Conservation (phyloP, 78 protist genomes). For the Andalucia godoyi region DNA sequence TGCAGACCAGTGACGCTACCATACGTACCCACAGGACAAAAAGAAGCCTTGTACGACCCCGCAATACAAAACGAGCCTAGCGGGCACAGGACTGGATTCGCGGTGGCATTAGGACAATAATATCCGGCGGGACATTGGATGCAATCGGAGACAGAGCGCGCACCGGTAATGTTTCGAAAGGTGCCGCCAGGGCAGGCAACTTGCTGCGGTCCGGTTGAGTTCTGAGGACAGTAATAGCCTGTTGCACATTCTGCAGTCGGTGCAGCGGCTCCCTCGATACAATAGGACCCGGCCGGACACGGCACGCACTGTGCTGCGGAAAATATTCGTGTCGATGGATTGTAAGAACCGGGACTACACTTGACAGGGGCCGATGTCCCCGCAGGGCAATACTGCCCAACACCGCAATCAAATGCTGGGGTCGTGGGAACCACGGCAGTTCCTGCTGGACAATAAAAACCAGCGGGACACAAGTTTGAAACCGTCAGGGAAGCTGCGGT, state of each 20-base stretch:
- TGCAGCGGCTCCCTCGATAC: neutral
- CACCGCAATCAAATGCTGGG: neutral
- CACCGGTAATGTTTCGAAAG: neutral
- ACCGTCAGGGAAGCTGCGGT: neutral
- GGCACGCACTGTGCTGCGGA: neutral
- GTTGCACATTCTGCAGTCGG: slow-evolving; percentile 9
- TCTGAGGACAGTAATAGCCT: slow-evolving; percentile 31
- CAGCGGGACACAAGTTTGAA: slow-evolving; percentile 16
- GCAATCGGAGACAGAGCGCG: slow-evolving; percentile 1
- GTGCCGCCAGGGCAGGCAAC: neutral
- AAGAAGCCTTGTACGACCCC: neutral
- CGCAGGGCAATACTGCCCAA: slow-evolving; percentile 14
- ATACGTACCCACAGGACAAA: slow-evolving; percentile 24
- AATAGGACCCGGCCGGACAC: neutral
- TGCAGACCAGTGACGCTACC: too few species aligned
- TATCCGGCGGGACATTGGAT: slow-evolving; percentile 30
- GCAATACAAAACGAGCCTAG: slow-evolving; percentile 1
- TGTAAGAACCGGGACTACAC: slow-evolving; percentile 7
- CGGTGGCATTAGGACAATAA: slow-evolving; percentile 13
- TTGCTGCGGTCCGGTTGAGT: neutral
- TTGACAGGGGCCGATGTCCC: neutral
- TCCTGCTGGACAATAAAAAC: slow-evolving; percentile 23
- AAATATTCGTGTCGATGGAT: neutral
- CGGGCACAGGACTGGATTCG: slow-evolving; percentile 12
- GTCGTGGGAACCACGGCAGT: neutral